A percentile compares a stretch with the other conserved stretches of the same genome.
These are phyloP conservation scores for Pleurotus sapidus DNA, from an alignment of 768 basidiomycete genomes.

Conservation along the genomic window DNA sequence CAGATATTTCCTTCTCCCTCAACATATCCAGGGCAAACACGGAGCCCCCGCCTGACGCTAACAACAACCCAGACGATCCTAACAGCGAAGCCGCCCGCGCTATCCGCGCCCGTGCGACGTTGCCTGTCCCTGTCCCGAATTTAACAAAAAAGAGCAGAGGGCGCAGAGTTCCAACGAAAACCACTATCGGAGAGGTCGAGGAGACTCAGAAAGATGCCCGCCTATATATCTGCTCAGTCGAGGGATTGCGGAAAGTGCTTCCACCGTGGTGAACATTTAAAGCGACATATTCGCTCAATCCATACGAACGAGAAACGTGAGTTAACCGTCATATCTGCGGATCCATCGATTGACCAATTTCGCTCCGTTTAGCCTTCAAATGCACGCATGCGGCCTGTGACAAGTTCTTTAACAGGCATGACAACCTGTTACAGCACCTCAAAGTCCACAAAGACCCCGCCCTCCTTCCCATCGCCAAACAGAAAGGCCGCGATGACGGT, in stretches of 20 bases:
- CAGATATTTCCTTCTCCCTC: slow-evolving; percentile 1
- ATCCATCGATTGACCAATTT: slow-evolving; percentile 16
- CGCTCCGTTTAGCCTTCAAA: slow-evolving; percentile 52
- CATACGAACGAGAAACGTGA: slow-evolving; percentile 78
- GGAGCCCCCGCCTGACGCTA: neutral
- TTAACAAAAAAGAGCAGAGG: slow-evolving; percentile 80
- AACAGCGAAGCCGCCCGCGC: slow-evolving; percentile 1
- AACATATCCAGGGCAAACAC: slow-evolving; percentile 5
- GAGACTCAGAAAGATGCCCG: slow-evolving; percentile 22
- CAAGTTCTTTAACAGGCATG: slow-evolving; percentile 75
- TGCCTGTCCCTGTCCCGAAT: slow-evolving; percentile 73
- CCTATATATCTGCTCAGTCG: slow-evolving; percentile 60
- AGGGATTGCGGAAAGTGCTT: slow-evolving; percentile 76
- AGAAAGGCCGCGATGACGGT: neutral
- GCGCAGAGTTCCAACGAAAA: slow-evolving; percentile 65
- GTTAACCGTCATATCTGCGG: slow-evolving; percentile 25
- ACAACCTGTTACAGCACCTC: slow-evolving; percentile 78
- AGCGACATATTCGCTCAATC: slow-evolving; percentile 71
- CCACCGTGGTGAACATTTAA: slow-evolving; percentile 71
- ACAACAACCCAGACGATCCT: neutral
- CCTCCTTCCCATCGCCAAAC: slow-evolving; percentile 2
- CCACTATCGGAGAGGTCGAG: slow-evolving; percentile 6
- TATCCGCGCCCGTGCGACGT: slow-evolving; percentile 43
- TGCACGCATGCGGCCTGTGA: slow-evolving; percentile 67
- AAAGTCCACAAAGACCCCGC: slow-evolving; percentile 56